Evolutionary conservation across 1,139 yeast species (phyloP).

Genomic region (Debaryomyces fabryi): DNA sequence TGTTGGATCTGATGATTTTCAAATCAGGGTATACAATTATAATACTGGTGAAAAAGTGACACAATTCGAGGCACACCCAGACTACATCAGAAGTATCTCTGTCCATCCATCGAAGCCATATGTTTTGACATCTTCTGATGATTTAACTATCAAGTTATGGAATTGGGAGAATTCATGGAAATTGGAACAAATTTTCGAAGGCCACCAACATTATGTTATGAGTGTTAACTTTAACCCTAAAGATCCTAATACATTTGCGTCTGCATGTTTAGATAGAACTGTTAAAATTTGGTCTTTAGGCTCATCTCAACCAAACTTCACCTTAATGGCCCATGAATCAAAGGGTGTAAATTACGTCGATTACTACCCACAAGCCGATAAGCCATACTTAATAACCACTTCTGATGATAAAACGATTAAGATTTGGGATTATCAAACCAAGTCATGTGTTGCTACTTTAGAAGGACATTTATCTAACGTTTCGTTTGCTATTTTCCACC

Average conservation of each 20-base stretch:
- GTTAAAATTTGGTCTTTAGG: constrained; percentile 97
- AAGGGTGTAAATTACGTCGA: constrained; percentile 96
- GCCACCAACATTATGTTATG: constrained; percentile 96
- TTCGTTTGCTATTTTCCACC: constrained; percentile 95
- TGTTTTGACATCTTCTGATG: constrained; percentile 88
- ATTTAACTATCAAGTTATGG: constrained; percentile 90
- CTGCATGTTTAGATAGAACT: constrained; percentile 94
- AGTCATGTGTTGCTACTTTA: constrained; percentile 90
- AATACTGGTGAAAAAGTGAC: constrained; percentile 92
- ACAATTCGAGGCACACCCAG: constrained; percentile 98
- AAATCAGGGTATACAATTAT: constrained; percentile 88
- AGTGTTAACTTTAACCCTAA: constrained; percentile 93
- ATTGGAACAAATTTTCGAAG: constrained; percentile 87
- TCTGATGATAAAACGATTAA: constrained; percentile 91
- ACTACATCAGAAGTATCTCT: constrained; percentile 88
- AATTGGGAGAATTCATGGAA: constrained; percentile 96
- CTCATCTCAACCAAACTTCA: constrained; percentile 85
- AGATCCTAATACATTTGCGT: constrained; percentile 96
- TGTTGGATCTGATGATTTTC: constrained; percentile 95
- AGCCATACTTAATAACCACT: constrained; percentile 90
- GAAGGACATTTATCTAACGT: constrained; percentile 95
- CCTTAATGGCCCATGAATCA: constrained; percentile 86
- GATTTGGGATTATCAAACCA: constrained; percentile 97
- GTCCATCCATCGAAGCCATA: constrained; percentile 94
- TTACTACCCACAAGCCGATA: constrained; percentile 95